Base-by-base conservation (phyloP, 2,329 filamentous ascomycete genomes). In the Mariannaea elegans region DNA sequence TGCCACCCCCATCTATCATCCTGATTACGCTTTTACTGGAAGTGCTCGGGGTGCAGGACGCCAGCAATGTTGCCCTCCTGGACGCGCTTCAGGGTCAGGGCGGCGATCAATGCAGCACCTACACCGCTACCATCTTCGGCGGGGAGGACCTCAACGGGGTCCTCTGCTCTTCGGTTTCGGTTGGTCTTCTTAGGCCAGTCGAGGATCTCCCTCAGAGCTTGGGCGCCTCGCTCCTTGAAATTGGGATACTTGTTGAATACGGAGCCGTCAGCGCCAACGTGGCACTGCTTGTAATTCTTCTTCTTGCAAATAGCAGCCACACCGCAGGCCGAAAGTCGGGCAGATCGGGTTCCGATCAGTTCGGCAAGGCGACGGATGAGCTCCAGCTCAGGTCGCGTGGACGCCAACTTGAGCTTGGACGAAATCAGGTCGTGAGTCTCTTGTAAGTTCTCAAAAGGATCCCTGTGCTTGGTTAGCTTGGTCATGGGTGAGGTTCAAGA, bases 191-290 rank as follows among this genome's bases (percentile, higher is more conserved):
- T 87, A 3, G 91, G 87, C 94, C 94, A 98, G 82, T 97, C 94
- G 34, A 99, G 87, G 66, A 99, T 97, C 82, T 99, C 95, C 55
- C 92, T 89, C 52, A 99, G 86, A 24, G 95, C 95, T 76, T 90
- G 84, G 13, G 95, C 94, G 56, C 94, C 94, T 54, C 95, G 90
- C 58, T 89, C 87, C 84, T 97, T 97, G 87, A 99, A 99, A 80
- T 97, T 91, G 12, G 95, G 95, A 80, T 99, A 99, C 78, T 98
- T 98, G 85, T 97, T 97, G 83, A 99, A 99, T 54, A 99, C 94
- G 16, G 92, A 97, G 34, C 95, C 95, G 74, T 99, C 95, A 50
- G 95, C 95, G 71, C 95, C 95, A 39, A 99, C 95, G 77, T 98
- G 95, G 81, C 92, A 97, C 34, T 86, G 85, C 73, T 90, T 80